These are phyloP conservation scores for Sodiomyces alkalinus DNA, from an alignment of 2,329 filamentous ascomycete genomes.

Conservation along the genomic window DNA sequence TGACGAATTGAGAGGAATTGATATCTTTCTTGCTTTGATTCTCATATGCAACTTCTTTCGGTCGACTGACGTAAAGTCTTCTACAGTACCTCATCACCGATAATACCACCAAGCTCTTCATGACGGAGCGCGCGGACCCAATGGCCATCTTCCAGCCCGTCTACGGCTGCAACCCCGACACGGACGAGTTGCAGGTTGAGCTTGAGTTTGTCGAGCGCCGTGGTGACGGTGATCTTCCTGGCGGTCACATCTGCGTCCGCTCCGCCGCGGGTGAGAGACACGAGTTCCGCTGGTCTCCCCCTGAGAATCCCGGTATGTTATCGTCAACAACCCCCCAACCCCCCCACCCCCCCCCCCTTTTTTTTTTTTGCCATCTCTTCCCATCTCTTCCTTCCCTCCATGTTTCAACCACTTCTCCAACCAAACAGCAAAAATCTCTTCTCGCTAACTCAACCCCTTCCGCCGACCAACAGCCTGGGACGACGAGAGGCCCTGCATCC, in stretches of 20 bases:
- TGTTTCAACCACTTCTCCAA: too few species aligned
- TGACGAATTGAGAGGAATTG: too few species aligned
- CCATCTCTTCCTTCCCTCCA: too few species aligned
- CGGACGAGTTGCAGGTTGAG: constrained; percentile 21
- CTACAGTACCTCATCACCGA: constrained; percentile 24
- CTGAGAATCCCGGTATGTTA: constrained; percentile 23
- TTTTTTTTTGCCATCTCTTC: too few species aligned
- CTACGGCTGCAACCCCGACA: constrained; percentile 25
- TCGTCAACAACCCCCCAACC: too few species aligned
- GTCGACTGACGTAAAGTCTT: neutral
- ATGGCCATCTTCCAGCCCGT: constrained; percentile 22
- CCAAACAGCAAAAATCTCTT: too few species aligned
- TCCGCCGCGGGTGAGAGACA: constrained; percentile 18
- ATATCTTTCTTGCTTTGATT: too few species aligned
- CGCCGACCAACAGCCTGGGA: too few species aligned
- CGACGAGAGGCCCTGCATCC: constrained; percentile 1
- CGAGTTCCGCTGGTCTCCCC: constrained; percentile 27
- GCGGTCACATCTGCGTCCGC: constrained; percentile 24
- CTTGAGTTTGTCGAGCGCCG: constrained; percentile 17
- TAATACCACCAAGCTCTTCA: constrained; percentile 32
- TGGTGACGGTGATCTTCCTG: constrained; percentile 10
- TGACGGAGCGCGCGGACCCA: constrained; percentile 27
- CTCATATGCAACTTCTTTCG: neutral
- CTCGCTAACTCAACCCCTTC: too few species aligned
- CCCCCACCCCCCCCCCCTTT: too few species aligned